Percentiles rank a stretch among this genome's conserved stretches.
phyloP scores from a whole-genome alignment of 2,329 filamentous ascomycete genomes.

The Alternaria ethzedia region DNA sequence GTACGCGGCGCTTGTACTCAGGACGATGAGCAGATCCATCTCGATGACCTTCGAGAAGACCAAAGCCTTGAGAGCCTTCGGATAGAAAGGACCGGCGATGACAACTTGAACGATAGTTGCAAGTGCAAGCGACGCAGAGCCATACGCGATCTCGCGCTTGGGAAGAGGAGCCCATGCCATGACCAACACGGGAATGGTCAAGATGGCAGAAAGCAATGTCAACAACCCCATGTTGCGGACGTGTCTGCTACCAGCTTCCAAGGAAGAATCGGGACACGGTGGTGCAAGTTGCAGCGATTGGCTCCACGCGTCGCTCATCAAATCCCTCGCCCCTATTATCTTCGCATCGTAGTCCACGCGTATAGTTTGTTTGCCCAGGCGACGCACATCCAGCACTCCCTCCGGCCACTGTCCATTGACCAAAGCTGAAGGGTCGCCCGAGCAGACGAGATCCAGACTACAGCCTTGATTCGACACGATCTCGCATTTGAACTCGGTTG shows the following conservation, averaged over 20 bases:
- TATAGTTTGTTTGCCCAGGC: conserved; percentile 30
- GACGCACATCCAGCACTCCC: conserved; percentile 26
- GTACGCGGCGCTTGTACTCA: conserved; percentile 6
- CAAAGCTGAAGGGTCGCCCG: conserved; percentile 7
- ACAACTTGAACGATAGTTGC: conserved; percentile 71
- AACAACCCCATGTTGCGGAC: conserved; percentile 58
- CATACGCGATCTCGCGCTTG: conserved; percentile 55
- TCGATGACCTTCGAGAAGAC: conserved; percentile 67
- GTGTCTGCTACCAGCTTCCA: conserved; percentile 61
- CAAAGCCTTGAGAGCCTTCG: conserved; percentile 66
- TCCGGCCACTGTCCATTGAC: conserved; percentile 29
- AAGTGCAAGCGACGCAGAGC: conserved; percentile 63
- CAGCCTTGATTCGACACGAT: conserved; percentile 31
- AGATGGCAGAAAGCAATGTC: conserved; percentile 41
- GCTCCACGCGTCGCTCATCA: conserved; percentile 48
- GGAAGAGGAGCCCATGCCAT: conserved; percentile 71
- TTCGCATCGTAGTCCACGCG: conserved; percentile 57
- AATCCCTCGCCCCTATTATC: conserved; percentile 56
- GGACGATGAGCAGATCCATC: conserved; percentile 62
- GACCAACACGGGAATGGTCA: conserved; percentile 60
- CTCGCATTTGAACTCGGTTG: conserved; percentile 68
- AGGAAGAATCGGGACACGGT: conserved; percentile 51
- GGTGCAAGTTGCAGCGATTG: conserved; percentile 53
- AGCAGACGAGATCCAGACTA: conserved; percentile 28
- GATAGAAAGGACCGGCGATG: conserved; percentile 72